Evolutionary conservation across 495 filamentous ascomycete species (phyloP), one percentile per base, ranked within the genome.

Genomic region (Glutinoglossum americanum): DNA sequence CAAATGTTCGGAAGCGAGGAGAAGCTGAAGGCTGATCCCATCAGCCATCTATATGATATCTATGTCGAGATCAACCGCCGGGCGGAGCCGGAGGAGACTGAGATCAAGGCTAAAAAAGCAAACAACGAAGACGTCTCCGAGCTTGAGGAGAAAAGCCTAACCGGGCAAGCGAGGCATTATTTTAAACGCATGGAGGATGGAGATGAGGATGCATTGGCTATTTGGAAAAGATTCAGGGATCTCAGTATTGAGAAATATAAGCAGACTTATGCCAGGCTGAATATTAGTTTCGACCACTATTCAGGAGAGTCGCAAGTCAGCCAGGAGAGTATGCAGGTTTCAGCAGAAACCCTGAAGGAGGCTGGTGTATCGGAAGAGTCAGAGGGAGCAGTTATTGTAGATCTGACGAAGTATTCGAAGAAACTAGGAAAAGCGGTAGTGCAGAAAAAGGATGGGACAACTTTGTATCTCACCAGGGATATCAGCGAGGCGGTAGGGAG

Each of bases 221-320:
- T 84, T 59, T 98, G 92, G 92, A 77, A 78, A 64, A 78, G 81
- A 21, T 98, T 96, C 76, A 78, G 92, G 66, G 84, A 93, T 48
- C 76, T 98, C 49, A 89, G 84, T 70, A 96, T 96, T 62, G 73
- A 77, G 59, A 82, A 83, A 64, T 94, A 94, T 71, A 82, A 85
- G 69, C 71, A 80, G 62, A 87, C 86, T 3, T 90, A 89, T 63
- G 80, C 83, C 37, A 78, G 86, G 56, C 76, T 92, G 21, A 96
- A 95, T 70, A 96, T 98, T 65, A 75, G 80, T 58, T 98, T 89
- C 63, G 89, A 96, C 66, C 82, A 87, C 56, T 98, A 98, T 73
- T 85, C 83, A 35, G 90, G 90, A 35, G 92, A 98, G 70, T 90
- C 85, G n/a, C 86, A 93, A 65, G 84, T 98, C 55, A 78, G 80